Conservation (phyloP, 495 filamentous ascomycete species). For the Apiosordaria backusii region DNA sequence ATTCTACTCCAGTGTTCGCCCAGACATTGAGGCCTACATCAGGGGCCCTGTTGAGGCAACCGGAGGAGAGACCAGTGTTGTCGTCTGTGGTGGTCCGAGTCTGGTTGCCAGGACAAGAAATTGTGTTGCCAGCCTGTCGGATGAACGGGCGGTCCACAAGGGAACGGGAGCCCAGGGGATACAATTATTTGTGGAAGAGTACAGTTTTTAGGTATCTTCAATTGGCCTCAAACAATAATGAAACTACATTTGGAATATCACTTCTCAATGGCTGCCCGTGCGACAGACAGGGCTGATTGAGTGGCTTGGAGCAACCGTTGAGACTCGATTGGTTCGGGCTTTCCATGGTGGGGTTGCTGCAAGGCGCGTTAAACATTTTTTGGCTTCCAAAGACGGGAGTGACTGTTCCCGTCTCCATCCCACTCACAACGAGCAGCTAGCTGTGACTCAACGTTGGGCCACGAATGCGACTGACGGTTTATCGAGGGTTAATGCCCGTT, state of each 20-base stretch:
- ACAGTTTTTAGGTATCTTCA: conserved; percentile 29
- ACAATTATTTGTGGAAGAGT: conserved; percentile 50
- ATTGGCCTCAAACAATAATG: background rate
- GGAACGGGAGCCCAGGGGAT: conserved; percentile 83
- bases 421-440: background rate
- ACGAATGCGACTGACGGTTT: too few relatives aligned
- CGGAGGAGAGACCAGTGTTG: conserved; percentile 75
- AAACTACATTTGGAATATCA: background rate
- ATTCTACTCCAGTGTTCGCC: conserved; percentile 36
- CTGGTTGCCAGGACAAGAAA: conserved; percentile 63
- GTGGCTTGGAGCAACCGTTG: background rate
- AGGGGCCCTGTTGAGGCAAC: conserved; percentile 62
- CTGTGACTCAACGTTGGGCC: background rate
- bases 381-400: background rate
- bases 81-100: conserved; percentile 72
- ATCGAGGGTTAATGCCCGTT: background rate
- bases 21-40: conserved; percentile 46
- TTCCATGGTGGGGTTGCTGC: background rate
- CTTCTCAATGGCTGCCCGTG: background rate
- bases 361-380: background rate
- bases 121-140: conserved; percentile 65
- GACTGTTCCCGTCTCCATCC: too few relatives aligned
- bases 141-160: conserved; percentile 87
- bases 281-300: too few relatives aligned
- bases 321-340: background rate